Conservation (phyloP, 2,329 filamentous ascomycete genomes). For the Sclerotinia sclerotiorum region DNA sequence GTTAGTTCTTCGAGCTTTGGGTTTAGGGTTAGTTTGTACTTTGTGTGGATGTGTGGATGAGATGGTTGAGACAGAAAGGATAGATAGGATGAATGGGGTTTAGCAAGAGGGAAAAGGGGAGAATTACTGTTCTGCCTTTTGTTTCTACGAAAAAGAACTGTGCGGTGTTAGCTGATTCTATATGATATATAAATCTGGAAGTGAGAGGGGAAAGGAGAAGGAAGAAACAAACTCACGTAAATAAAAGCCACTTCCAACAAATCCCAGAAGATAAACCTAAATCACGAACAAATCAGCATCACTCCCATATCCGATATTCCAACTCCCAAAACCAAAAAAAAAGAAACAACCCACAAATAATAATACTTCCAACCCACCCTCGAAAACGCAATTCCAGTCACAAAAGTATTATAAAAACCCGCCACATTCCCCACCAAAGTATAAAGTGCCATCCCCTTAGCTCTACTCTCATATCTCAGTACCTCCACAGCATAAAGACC, state of each 20-base stretch:
- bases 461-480: conserved; percentile 32
- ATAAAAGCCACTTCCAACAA: conserved; percentile 16
- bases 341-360: conserved; percentile 9
- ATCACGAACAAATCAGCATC: not conserved
- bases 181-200: not conserved
- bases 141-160: conserved; percentile 24
- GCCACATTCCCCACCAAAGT: conserved; percentile 19
- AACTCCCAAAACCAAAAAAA: not conserved
- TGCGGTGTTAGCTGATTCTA: not conserved
- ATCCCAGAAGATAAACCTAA: conserved; percentile 20
- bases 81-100: not conserved
- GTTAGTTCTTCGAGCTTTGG: conserved; percentile 17
- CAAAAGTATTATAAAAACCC: conserved; percentile 23
- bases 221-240: not conserved
- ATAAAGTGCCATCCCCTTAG: conserved; percentile 21
- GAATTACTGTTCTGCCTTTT: conserved; percentile 9
- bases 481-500: conserved; percentile 52
- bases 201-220: not conserved
- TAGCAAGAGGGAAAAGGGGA: fast-evolving
- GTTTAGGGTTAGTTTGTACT: too few relatives aligned
- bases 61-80: too few relatives aligned
- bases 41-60: too few relatives aligned
- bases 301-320: too few relatives aligned
- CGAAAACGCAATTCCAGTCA: conserved; percentile 17
- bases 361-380: conserved; percentile 19